Conservation (phyloP, 2,329 filamentous ascomycete species). For the Paraphaeosphaeria minitans region DNA sequence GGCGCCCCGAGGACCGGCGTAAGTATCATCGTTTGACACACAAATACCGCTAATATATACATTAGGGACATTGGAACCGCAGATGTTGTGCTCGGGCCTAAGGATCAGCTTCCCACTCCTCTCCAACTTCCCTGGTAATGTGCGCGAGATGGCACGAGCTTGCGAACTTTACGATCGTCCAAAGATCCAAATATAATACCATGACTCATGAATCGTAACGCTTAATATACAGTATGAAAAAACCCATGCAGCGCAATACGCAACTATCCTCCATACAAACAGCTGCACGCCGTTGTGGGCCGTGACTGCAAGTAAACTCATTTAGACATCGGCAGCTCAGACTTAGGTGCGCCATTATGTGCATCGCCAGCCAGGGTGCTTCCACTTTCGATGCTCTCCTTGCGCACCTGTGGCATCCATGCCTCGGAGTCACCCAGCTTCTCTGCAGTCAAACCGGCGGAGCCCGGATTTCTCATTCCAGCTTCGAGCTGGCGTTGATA, state of each 20-base stretch:
- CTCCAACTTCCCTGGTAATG: slow-evolving; percentile 68
- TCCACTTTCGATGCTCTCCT: background rate
- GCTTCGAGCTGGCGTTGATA: slow-evolving; percentile 62
- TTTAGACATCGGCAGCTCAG: background rate
- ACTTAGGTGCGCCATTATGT: slow-evolving; percentile 2
- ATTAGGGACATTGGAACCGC: slow-evolving; percentile 71
- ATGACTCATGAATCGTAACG: background rate
- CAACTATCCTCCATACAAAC: background rate
- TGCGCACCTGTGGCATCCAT: slow-evolving; percentile 21
- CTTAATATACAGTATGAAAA: background rate
- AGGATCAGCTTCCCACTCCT: slow-evolving; percentile 63
- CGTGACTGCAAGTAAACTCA: background rate
- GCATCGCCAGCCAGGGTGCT: background rate
- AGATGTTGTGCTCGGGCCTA: slow-evolving; percentile 63
- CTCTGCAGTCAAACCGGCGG: slow-evolving; percentile 33
- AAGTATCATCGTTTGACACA: slow-evolving; percentile 35
- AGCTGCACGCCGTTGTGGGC: background rate
- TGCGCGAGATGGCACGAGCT: background rate
- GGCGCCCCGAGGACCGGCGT: slow-evolving; percentile 72
- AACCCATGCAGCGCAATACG: background rate
- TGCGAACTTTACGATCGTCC: background rate
- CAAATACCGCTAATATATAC: slow-evolving; percentile 18
- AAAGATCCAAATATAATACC: background rate
- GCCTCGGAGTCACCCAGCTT: slow-evolving; percentile 35
- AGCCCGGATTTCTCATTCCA: slow-evolving; percentile 55